Conservation (phyloP, 2,329 filamentous ascomycete species). For the Fusarium sp. region DNA sequence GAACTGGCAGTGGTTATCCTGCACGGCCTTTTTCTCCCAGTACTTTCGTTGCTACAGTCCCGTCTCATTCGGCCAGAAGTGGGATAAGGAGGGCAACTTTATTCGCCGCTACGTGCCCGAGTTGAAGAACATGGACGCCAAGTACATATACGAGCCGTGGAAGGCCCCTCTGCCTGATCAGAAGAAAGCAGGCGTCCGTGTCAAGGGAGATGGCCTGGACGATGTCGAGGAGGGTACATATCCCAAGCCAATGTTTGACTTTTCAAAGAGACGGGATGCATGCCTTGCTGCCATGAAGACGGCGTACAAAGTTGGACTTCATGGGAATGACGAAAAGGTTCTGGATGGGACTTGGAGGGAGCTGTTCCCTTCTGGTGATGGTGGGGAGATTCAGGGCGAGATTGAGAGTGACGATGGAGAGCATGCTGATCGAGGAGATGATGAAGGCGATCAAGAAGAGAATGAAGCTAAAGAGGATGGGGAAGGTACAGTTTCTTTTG, state of each 20-base stretch:
- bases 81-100: constrained; percentile 76
- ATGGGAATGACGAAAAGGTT: constrained; percentile 73
- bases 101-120: constrained; percentile 77
- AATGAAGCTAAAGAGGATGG: constrained; percentile 27
- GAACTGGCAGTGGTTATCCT: constrained; percentile 84
- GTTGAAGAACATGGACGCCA: constrained; percentile 69
- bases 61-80: constrained; percentile 79
- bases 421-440: constrained; percentile 48
- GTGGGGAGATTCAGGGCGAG: constrained; percentile 56
- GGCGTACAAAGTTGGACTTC: constrained; percentile 73
- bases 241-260: constrained; percentile 84
- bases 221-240: constrained; percentile 65
- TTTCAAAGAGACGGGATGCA: constrained; percentile 68
- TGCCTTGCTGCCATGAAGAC: constrained; percentile 78
- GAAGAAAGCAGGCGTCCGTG: constrained; percentile 73
- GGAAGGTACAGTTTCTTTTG: constrained; percentile 27
- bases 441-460: constrained; percentile 41
- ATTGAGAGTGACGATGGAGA: constrained; percentile 51
- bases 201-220: constrained; percentile 66
- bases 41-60: constrained; percentile 80
- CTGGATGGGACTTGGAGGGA: constrained; percentile 69
- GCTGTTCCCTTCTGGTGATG: constrained; percentile 55
- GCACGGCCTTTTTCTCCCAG: constrained; percentile 80
- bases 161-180: constrained; percentile 77
- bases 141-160: constrained; percentile 85